A percentile compares a stretch with the other conserved stretches of the same genome.
Conservation (phyloP, 441 rosid genomes). For the Adansonia madagascariensis region DNA sequence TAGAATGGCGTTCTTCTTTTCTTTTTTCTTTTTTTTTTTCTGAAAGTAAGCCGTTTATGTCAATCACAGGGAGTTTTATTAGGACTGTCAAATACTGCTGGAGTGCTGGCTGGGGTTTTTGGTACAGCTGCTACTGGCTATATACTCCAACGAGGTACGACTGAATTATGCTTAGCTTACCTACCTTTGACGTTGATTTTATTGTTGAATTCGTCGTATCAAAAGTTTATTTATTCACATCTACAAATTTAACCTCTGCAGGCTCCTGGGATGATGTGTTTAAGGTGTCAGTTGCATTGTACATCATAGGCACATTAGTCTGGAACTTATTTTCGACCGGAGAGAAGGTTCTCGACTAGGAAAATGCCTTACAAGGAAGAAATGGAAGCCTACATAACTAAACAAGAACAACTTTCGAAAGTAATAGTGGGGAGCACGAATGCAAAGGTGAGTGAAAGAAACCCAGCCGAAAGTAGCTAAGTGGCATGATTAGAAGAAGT, state of each 20-base stretch:
- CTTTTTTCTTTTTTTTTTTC: conserved; percentile 1
- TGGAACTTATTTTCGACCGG: conserved; percentile 98
- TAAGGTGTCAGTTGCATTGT: conserved; percentile 82
- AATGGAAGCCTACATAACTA: conserved; percentile 11
- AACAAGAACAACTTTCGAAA: conserved; percentile 1
- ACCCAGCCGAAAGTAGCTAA: conserved; percentile 8
- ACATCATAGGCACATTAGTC: conserved; percentile 82
- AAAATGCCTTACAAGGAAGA: conserved; percentile 20
- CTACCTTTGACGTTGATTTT: neutral
- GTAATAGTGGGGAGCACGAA: conserved; percentile 16
- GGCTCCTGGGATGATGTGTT: conserved; percentile 98
- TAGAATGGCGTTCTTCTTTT: neutral
- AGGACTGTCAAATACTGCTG: conserved; percentile 96
- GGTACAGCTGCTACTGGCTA: conserved; percentile 98
- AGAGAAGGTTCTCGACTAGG: conserved; percentile 84
- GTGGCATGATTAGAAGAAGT: conserved; percentile 21
- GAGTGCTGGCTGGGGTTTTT: conserved; percentile 95
- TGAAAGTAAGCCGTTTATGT: conserved; percentile 29
- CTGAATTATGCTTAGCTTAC: neutral
- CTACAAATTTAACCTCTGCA: conserved; percentile 33
- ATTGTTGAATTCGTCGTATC: neutral
- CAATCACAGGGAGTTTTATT: conserved; percentile 85
- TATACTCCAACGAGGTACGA: conserved; percentile 86
- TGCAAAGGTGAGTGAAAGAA: neutral
- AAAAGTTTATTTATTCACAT: neutral